phyloP scores from a whole-genome alignment of 2,329 filamentous ascomycete species.

The Thelonectria olida region DNA sequence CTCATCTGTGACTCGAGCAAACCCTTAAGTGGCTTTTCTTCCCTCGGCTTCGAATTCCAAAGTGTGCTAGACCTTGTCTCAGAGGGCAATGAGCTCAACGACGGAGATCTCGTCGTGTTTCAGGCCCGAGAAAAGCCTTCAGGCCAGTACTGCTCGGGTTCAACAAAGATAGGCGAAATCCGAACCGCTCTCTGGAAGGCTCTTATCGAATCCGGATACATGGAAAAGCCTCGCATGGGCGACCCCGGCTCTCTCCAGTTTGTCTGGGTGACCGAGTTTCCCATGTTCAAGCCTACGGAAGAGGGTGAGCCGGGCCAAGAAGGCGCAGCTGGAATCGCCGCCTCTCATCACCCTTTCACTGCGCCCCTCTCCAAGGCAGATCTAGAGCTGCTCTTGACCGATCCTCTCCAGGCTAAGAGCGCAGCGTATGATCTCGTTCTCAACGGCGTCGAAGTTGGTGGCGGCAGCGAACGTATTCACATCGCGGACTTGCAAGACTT shows the following conservation, averaged over 20 bases:
- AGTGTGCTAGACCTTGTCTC: slow-evolving; percentile 55
- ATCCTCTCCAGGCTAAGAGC: slow-evolving; percentile 77
- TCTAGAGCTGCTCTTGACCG: slow-evolving; percentile 75
- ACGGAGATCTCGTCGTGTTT: slow-evolving; percentile 81
- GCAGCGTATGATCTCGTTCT: slow-evolving; percentile 97
- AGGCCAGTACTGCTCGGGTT: slow-evolving; percentile 67
- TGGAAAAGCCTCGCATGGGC: slow-evolving; percentile 53
- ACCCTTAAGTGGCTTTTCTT: slow-evolving; percentile 79
- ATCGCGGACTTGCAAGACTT: slow-evolving; percentile 83
- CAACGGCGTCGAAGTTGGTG: slow-evolving; percentile 93
- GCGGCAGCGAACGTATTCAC: slow-evolving; percentile 93
- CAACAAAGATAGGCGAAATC: slow-evolving; percentile 75
- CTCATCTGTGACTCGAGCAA: slow-evolving; percentile 78
- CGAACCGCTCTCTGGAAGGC: slow-evolving; percentile 75
- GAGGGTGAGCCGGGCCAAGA: slow-evolving; percentile 78
- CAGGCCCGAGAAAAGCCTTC: slow-evolving; percentile 76
- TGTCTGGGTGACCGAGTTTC: slow-evolving; percentile 90
- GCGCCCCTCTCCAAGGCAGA: slow-evolving; percentile 79
- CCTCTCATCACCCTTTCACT: slow-evolving; percentile 97
- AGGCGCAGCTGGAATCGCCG: slow-evolving; percentile 79
- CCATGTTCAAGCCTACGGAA: slow-evolving; percentile 83
- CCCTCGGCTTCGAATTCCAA: slow-evolving; percentile 74
- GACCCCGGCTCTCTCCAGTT: slow-evolving; percentile 65
- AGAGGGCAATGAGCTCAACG: slow-evolving; percentile 54
- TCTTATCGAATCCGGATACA: slow-evolving; percentile 70